A percentile compares a stretch with the other conserved stretches of the same genome.
Evolutionary conservation across 2,329 filamentous ascomycete species (phyloP).

Genomic region (Sarocladiaceae sp.): DNA sequence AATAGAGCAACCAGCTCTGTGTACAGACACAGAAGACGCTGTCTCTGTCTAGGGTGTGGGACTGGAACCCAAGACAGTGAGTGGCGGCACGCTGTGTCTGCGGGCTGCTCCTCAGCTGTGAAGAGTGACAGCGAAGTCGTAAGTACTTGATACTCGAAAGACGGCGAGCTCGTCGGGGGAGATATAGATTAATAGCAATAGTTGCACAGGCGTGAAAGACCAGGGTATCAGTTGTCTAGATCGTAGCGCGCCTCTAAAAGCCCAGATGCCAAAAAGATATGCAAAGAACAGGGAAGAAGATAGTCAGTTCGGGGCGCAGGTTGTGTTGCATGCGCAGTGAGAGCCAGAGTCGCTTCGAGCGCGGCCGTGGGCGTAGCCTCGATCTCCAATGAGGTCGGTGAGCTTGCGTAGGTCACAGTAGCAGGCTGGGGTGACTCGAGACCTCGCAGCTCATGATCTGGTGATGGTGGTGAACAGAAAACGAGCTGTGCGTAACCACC

Average conservation of each 20-base stretch:
- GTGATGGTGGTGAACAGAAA: not conserved
- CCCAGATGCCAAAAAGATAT: slow-evolving; percentile 1
- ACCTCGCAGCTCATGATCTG: slow-evolving; percentile 1
- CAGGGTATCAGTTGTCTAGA: slow-evolving; percentile 5
- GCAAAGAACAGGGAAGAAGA: not conserved
- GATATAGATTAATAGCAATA: not conserved
- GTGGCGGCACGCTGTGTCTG: too few relatives aligned
- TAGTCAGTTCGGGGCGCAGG: not conserved
- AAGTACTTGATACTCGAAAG: too few relatives aligned
- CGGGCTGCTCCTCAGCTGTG: too few relatives aligned
- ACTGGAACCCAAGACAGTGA: too few relatives aligned
- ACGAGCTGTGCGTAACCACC: not conserved
- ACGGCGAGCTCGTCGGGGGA: too few relatives aligned
- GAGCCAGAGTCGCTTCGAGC: too few relatives aligned
- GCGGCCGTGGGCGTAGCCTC: not conserved
- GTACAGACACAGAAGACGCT: too few relatives aligned
- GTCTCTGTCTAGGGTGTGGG: too few relatives aligned
- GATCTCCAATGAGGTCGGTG: not conserved
- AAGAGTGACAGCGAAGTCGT: too few relatives aligned
- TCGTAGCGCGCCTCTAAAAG: slow-evolving; percentile 7
- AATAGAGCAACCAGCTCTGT: too few relatives aligned
- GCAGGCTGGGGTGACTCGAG: not conserved
- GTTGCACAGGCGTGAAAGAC: slow-evolving; percentile 4
- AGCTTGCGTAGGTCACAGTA: slow-evolving; percentile 7
- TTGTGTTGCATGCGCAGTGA: too few relatives aligned